phyloP scores from a whole-genome alignment of 2,329 filamentous ascomycete genomes.

The Curvularia eragrostidis region DNA sequence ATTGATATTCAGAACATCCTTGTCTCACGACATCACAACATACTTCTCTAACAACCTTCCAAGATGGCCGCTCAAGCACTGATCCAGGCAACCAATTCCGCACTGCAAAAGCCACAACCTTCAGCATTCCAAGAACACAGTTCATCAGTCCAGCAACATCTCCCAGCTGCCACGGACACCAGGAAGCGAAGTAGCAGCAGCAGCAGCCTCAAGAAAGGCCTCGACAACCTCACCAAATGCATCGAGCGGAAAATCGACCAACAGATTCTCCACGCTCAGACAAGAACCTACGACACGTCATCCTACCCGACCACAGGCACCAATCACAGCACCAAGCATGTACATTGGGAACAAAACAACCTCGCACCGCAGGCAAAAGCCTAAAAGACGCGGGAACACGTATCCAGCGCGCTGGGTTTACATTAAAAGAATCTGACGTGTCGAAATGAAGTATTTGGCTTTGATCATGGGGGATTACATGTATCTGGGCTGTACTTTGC shows the following conservation, averaged over 20 bases:
- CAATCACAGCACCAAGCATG: background rate
- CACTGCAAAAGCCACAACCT: background rate
- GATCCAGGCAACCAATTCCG: background rate
- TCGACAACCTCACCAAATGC: constrained; percentile 12
- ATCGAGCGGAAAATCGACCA: constrained; percentile 23
- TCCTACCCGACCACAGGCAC: background rate
- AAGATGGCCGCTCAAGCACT: background rate
- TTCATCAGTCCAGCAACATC: background rate
- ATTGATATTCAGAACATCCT: background rate
- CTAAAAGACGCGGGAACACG: background rate
- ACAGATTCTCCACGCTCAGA: constrained; percentile 23
- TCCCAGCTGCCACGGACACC: background rate
- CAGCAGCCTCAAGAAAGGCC: constrained; percentile 16
- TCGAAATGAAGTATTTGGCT: background rate
- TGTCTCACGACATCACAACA: background rate
- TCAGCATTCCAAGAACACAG: background rate
- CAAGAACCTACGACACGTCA: constrained; percentile 15
- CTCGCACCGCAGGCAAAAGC: background rate
- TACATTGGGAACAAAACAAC: background rate
- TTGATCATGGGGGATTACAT: background rate
- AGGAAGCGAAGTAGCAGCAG: background rate
- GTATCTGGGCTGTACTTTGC: background rate
- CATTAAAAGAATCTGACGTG: background rate
- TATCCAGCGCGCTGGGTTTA: background rate
- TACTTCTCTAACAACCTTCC: background rate